A percentile compares a stretch with the other conserved stretches of the same genome.
These are phyloP conservation scores for Quercus alba DNA, from an alignment of 306 rosid species.

Conservation along the genomic window DNA sequence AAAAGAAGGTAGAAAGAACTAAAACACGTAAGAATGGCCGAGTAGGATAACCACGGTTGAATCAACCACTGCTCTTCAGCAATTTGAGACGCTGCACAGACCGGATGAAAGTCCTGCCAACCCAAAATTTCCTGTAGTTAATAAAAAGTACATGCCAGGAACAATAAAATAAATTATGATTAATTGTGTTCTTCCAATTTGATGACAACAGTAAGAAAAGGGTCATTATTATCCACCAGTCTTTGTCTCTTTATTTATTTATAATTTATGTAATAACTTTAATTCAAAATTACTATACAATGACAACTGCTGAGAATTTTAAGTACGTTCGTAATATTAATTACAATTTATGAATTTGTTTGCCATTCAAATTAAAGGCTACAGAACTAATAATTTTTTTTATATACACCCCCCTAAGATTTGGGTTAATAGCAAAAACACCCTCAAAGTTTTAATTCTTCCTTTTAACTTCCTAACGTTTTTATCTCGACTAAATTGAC, in stretches of 20 bases:
- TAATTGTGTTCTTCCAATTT: too few species aligned
- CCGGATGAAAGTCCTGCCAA: constrained; percentile 48
- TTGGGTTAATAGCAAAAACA: too few species aligned
- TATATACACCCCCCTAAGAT: too few species aligned
- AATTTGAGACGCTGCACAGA: constrained; percentile 62
- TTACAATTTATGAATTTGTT: neutral
- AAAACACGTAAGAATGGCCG: neutral
- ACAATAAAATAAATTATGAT: neutral
- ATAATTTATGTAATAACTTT: too few species aligned
- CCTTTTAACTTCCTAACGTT: too few species aligned
- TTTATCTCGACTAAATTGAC: neutral
- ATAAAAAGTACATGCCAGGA: neutral
- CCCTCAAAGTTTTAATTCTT: too few species aligned
- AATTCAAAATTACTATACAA: too few species aligned
- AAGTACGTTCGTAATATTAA: too few species aligned
- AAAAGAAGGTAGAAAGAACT: neutral
- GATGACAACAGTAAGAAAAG: too few species aligned
- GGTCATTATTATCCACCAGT: too few species aligned
- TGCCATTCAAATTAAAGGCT: neutral
- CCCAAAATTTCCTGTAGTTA: neutral
- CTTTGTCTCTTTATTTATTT: too few species aligned
- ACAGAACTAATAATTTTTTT: neutral
- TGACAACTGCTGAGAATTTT: too few species aligned
- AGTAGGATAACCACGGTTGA: neutral
- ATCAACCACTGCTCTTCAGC: constrained; percentile 34